phyloP scores from a whole-genome alignment of 495 filamentous ascomycete species.

The Annulohypoxylon stygium region DNA sequence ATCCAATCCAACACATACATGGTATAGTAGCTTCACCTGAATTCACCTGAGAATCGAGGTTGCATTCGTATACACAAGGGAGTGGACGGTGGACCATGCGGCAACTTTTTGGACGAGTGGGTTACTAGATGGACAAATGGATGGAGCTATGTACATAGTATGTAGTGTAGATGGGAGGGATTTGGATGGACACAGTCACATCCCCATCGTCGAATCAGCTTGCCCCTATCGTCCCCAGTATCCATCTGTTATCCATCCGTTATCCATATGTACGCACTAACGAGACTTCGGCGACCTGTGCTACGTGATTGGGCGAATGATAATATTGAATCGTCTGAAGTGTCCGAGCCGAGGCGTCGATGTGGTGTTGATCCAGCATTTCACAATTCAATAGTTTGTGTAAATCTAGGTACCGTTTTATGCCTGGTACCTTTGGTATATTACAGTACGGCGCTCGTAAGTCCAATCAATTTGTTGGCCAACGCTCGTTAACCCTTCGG shows the following conservation, averaged over 20 bases:
- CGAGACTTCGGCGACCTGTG: slow-evolving; percentile 46
- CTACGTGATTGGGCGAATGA: slow-evolving; percentile 49
- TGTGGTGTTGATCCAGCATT: slow-evolving; percentile 37
- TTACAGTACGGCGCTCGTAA: not conserved
- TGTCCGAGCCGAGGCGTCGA: slow-evolving; percentile 38
- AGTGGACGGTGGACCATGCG: slow-evolving; percentile 33
- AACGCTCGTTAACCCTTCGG: not conserved
- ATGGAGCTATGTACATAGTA: slow-evolving; percentile 3
- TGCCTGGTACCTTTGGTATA: slow-evolving; percentile 18
- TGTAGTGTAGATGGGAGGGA: slow-evolving; percentile 7
- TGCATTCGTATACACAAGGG: slow-evolving; percentile 35
- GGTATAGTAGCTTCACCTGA: slow-evolving; percentile 48
- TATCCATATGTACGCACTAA: slow-evolving; percentile 18
- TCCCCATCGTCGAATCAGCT: slow-evolving; percentile 19
- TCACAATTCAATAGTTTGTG: slow-evolving; percentile 53
- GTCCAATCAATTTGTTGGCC: slow-evolving; percentile 15
- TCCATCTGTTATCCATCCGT: no score
- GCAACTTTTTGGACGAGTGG: slow-evolving; percentile 42
- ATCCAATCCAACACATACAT: slow-evolving; percentile 19
- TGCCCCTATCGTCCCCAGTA: not conserved
- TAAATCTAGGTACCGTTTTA: slow-evolving; percentile 23
- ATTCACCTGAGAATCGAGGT: slow-evolving; percentile 49
- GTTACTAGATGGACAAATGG: slow-evolving; percentile 33
- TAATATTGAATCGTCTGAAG: slow-evolving; percentile 22
- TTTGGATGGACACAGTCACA: slow-evolving; percentile 32